Percentiles rank a stretch among this genome's conserved stretches.
phyloP scores from a whole-genome alignment of 345 rosid species.

The Brassica juncea region DNA sequence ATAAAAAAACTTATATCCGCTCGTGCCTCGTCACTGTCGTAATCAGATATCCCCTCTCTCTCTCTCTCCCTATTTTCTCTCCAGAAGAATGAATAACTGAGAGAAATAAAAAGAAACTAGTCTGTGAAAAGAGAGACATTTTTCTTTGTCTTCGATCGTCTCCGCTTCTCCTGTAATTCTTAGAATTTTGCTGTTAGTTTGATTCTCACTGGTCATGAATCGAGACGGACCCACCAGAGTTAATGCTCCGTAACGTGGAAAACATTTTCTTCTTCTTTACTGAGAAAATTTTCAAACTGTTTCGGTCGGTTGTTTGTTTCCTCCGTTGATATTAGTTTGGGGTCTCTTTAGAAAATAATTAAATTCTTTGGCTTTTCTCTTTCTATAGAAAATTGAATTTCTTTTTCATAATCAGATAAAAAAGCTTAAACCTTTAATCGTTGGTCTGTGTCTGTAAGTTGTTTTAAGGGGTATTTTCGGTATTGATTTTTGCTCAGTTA shows the following conservation, averaged over 20 bases:
- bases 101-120: neutral
- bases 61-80: neutral
- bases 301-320: neutral
- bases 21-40: neutral
- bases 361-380: neutral
- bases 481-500: neutral
- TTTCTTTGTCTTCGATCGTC: neutral
- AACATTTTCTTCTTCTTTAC: slow-evolving; percentile 10
- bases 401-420: neutral
- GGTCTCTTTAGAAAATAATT: neutral
- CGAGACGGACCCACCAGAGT: slow-evolving; percentile 18
- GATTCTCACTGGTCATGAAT: slow-evolving; percentile 17
- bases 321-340: neutral
- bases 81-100: neutral
- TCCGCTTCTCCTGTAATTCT: neutral
- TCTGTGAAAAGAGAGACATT: neutral
- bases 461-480: neutral
- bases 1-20: neutral
- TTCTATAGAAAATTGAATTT: neutral
- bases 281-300: neutral
- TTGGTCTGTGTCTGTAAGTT: neutral
- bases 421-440: neutral
- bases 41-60: neutral
- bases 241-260: slow-evolving; percentile 30
- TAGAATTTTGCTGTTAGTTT: neutral